Conservation (phyloP, 345 rosid species). For the Capsella bursapastoris region DNA sequence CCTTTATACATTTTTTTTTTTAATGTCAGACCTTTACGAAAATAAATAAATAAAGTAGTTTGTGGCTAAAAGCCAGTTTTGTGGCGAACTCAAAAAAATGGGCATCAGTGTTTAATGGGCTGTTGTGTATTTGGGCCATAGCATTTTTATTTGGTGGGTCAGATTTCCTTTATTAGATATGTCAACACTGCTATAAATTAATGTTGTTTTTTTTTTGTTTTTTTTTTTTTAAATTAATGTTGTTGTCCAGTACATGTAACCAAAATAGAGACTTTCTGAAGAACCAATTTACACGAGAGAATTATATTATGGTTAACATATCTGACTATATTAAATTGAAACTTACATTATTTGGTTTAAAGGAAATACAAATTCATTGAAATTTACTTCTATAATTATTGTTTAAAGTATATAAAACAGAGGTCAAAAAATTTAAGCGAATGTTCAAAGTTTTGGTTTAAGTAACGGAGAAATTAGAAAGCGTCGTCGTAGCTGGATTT, state of each 20-base stretch:
- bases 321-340: neutral
- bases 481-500: constrained; percentile 16
- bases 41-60: neutral
- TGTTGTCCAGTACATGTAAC: neutral
- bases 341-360: neutral
- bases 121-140: constrained; percentile 2
- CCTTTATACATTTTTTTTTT: too few relatives aligned
- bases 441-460: neutral
- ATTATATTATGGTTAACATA: neutral
- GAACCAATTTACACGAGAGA: neutral
- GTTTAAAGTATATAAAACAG: neutral
- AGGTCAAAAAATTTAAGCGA: neutral
- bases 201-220: too few relatives aligned
- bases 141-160: constrained; percentile 14
- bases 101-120: constrained; percentile 17
- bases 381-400: neutral
- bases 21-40: neutral
- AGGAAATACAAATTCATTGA: neutral
- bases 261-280: neutral
- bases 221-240: neutral
- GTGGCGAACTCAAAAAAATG: neutral
- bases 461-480: neutral
- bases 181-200: neutral
- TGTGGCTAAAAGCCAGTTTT: neutral
- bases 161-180: neutral